phyloP scores from a whole-genome alignment of 345 rosid species.

The Corymbia maculata region DNA sequence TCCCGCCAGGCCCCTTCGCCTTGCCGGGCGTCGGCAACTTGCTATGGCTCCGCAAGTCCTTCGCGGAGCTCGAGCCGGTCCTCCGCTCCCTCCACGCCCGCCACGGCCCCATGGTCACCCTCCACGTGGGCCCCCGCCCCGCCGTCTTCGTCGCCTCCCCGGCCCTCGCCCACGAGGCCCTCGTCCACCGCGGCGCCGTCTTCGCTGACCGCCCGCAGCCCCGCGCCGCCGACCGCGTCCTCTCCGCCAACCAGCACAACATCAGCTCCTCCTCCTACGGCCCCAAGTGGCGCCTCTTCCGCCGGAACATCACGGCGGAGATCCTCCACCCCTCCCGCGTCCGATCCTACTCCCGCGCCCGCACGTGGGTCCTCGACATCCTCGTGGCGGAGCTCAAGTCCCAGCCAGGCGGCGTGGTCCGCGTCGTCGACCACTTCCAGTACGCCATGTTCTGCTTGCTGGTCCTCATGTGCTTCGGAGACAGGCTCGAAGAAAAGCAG shows the following conservation, averaged over 20 bases:
- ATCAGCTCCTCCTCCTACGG: slow-evolving; percentile 2
- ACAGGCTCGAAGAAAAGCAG: background rate
- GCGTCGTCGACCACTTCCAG: background rate
- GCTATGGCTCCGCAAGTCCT: background rate
- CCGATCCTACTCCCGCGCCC: background rate
- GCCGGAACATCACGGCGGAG: slow-evolving; percentile 2
- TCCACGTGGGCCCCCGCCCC: background rate
- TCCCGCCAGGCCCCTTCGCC: background rate
- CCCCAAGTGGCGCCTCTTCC: slow-evolving; percentile 1
- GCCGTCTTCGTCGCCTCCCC: slow-evolving; percentile 1
- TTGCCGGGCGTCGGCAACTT: background rate
- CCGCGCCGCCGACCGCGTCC: background rate
- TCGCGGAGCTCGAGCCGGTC: background rate
- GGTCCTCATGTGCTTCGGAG: background rate
- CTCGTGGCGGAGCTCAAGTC: background rate
- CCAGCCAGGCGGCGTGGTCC: background rate
- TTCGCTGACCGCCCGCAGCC: slow-evolving; percentile 2
- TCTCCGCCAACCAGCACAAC: background rate
- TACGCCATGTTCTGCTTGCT: background rate
- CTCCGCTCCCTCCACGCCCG: background rate
- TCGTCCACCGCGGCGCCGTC: slow-evolving; percentile 1
- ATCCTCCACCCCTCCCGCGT: slow-evolving; percentile 1
- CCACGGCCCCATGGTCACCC: background rate
- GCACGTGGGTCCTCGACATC: background rate
- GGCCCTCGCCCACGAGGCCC: slow-evolving; percentile 3